phyloP scores from a whole-genome alignment of 2,329 filamentous ascomycete genomes.

The Aaosphaeria arxii region DNA sequence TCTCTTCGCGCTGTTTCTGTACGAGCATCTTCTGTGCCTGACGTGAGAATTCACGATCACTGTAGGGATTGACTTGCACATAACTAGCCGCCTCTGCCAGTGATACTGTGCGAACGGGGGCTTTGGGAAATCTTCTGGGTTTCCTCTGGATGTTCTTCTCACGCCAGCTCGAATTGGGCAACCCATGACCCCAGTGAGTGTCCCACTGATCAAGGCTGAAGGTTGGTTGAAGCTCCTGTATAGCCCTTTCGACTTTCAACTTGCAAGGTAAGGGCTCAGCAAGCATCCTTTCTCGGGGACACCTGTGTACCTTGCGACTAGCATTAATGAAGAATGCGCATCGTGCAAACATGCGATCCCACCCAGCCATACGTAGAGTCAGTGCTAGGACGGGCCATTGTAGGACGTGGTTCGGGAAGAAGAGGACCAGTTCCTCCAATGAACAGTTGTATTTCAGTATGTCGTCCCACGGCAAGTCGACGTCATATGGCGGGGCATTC shows the following conservation, averaged over 20 bases:
- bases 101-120: not conserved
- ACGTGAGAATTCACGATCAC: not conserved
- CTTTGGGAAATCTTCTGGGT: not conserved
- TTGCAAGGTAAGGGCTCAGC: conserved; percentile 7
- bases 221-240: conserved; percentile 5
- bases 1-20: not conserved
- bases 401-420: conserved; percentile 18
- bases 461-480: conserved; percentile 9
- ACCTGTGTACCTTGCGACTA: conserved; percentile 1
- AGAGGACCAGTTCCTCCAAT: conserved; percentile 16
- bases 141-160: not conserved
- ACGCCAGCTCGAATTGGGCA: too few relatives aligned
- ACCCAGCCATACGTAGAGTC: conserved; percentile 4
- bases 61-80: not conserved
- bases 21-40: not conserved
- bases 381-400: conserved; percentile 14
- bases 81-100: not conserved
- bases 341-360: conserved; percentile 11
- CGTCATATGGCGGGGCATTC: conserved; percentile 6
- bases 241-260: conserved; percentile 10
- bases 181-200: not conserved
- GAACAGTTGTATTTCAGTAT: conserved; percentile 5
- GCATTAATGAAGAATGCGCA: conserved; percentile 10
- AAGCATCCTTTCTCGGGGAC: not conserved
- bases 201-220: conserved; percentile 4